Base-by-base conservation (phyloP, 495 filamentous ascomycete genomes). In the Clohesyomyces aquaticus region DNA sequence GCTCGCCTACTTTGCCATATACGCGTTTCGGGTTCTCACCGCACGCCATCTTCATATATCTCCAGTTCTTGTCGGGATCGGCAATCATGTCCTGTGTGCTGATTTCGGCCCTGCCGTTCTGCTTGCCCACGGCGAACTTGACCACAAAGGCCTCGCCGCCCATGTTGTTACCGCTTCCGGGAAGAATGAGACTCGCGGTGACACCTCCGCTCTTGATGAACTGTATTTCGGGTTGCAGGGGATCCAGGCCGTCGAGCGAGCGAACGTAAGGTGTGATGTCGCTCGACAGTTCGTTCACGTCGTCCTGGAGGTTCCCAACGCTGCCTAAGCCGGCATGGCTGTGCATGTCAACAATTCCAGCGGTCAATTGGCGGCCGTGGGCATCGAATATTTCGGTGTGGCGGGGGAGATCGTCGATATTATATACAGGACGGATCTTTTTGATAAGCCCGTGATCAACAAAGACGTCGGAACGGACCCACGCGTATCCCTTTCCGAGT, bases 31-130 rank as follows among this genome's bases (percentile, higher is more conserved):
- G 75, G 67, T 88, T 88, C 74, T 87, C 85, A 6, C 86, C 86
- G 52, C 85, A 88, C 1, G 86, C 86, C 86, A 89, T 89, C 75
- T 89, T 89, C 77, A 89, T 83, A 72, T 83, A 88, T 49, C 78
- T 75, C 32, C 78, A 73, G 45, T 80, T 70, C 10, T 67, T 65
- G 25, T 74, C 68, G 8, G 77, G 74, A 60, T 82, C 78, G n/a
- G 82, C 71, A 25, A 83, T 73, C 65, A 84, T 73, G 18, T 78
- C 80, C 35, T 77, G 77, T 16, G 58, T 61, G 28, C 82, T 76
- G 35, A 80, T 74, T 45, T 85, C 81, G 54, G 82, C 78, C 23
- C 82, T 75, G 9, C 69, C 71, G 27, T 70, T 63, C 1, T 53
- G 6, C 23, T 67, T 66, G 2, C 71, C 69, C 18, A 72, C 66